These are phyloP conservation scores for Ceratobasidium papillatum DNA, from an alignment of 1,284 basidiomycete species.

Conservation along the genomic window DNA sequence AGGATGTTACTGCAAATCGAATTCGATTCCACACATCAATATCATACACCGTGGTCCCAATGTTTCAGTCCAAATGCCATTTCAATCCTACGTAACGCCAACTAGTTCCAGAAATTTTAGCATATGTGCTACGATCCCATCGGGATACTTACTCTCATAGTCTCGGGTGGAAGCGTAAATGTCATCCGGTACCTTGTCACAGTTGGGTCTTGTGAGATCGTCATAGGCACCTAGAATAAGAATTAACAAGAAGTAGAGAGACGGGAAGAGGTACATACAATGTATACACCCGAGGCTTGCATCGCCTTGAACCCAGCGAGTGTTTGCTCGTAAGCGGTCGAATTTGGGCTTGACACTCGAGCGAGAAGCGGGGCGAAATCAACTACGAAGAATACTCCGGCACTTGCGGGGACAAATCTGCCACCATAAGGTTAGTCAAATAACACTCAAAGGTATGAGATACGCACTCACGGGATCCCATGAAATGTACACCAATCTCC, in stretches of 20 bases:
- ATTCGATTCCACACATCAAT: too few species aligned
- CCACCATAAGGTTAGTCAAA: too few species aligned
- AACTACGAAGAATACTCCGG: slow-evolving; percentile 28
- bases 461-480: slow-evolving; percentile 15
- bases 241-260: not conserved
- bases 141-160: slow-evolving; percentile 12
- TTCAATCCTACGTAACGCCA: slow-evolving; percentile 14
- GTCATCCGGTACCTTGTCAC: slow-evolving; percentile 22
- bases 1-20: too few species aligned
- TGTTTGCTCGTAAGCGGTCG: not conserved
- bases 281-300: slow-evolving; percentile 27
- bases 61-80: too few species aligned
- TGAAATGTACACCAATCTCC: slow-evolving; percentile 38
- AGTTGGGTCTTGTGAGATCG: not conserved
- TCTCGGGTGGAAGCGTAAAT: slow-evolving; percentile 27
- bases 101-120: not conserved
- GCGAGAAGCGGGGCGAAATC: slow-evolving; percentile 12
- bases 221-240: slow-evolving; percentile 4
- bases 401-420: slow-evolving; percentile 35
- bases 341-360: not conserved
- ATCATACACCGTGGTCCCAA: too few species aligned
- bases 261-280: not conserved
- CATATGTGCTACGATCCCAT: not conserved
- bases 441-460: too few species aligned
- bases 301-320: slow-evolving; percentile 11